A percentile compares a stretch with the other conserved stretches of the same genome.
Conservation (phyloP, 2,329 filamentous ascomycete species). For the Pestalotiopsis sp. region DNA sequence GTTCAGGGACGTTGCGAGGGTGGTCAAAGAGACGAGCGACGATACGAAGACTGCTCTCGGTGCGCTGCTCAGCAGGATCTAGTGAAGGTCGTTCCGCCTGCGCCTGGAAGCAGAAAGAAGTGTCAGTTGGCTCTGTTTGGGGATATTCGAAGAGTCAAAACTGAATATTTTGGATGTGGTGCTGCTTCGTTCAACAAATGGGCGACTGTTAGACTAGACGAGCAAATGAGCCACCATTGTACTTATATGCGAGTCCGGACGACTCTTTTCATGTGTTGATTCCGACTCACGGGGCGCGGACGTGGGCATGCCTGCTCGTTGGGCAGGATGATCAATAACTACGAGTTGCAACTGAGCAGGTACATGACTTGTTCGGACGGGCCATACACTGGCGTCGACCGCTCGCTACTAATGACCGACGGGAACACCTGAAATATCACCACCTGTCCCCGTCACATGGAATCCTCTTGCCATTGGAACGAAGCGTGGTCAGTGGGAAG, state of each 20-base stretch:
- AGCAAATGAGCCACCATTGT: too few species aligned
- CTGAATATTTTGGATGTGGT: background rate
- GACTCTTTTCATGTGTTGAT: too few species aligned
- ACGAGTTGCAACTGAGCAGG: too few species aligned
- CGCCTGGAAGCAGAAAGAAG: background rate
- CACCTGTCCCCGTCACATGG: background rate
- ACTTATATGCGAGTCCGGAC: too few species aligned
- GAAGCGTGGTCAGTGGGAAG: background rate
- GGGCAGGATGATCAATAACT: too few species aligned
- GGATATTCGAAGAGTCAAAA: background rate
- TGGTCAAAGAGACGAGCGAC: slow-evolving; percentile 77
- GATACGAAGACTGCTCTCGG: slow-evolving; percentile 72
- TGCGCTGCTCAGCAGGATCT: slow-evolving; percentile 65
- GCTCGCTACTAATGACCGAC: background rate
- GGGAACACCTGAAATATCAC: too few species aligned
- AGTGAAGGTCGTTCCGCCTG: background rate
- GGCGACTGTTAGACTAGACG: too few species aligned
- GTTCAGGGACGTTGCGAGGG: slow-evolving; percentile 72
- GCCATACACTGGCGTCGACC: too few species aligned
- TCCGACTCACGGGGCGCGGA: too few species aligned
- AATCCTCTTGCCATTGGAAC: background rate
- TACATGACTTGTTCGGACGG: too few species aligned
- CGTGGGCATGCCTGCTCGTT: too few species aligned
- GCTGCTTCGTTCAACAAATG: too few species aligned
- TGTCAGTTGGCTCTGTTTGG: background rate